Conservation (phyloP, 2,329 filamentous ascomycete species). For the Colletotrichum magnum region DNA sequence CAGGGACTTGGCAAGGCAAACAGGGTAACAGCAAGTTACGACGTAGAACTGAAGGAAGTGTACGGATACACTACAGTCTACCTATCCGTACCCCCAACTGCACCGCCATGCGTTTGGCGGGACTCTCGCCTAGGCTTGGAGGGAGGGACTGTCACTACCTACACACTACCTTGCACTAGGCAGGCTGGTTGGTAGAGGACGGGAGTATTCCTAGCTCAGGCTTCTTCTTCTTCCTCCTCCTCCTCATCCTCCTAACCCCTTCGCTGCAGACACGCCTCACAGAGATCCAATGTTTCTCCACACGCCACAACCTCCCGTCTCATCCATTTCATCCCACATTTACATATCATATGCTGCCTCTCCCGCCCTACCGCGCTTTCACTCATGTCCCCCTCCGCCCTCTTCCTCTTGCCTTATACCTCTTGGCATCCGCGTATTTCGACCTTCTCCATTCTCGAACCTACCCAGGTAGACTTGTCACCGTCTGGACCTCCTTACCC, state of each 20-base stretch:
- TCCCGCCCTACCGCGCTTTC: constrained; percentile 28
- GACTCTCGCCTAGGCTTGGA: neutral
- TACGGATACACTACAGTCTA: neutral
- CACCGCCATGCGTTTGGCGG: constrained; percentile 11
- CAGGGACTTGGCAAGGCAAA: constrained; percentile 32
- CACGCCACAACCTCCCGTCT: constrained; percentile 6
- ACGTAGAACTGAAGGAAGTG: no score
- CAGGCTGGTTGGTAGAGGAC: no score
- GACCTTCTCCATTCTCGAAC: neutral
- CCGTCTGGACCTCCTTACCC: neutral
- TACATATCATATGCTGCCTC: constrained; percentile 29
- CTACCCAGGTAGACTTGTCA: neutral
- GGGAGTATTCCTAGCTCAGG: no score
- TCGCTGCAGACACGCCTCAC: constrained; percentile 14
- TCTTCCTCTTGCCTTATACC: constrained; percentile 6
- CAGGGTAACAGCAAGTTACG: constrained; percentile 1
- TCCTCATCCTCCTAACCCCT: constrained; percentile 4
- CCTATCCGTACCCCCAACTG: constrained; percentile 2
- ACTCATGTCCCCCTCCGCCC: constrained; percentile 11
- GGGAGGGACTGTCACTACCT: constrained; percentile 10
- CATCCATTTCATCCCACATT: constrained; percentile 21
- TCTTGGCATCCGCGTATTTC: constrained; percentile 30
- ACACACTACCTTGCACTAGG: no score
- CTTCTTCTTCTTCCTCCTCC: neutral
- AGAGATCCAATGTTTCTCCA: neutral